Conservation (phyloP, 148 eudicot species). For the Amaranthus palmeri region DNA sequence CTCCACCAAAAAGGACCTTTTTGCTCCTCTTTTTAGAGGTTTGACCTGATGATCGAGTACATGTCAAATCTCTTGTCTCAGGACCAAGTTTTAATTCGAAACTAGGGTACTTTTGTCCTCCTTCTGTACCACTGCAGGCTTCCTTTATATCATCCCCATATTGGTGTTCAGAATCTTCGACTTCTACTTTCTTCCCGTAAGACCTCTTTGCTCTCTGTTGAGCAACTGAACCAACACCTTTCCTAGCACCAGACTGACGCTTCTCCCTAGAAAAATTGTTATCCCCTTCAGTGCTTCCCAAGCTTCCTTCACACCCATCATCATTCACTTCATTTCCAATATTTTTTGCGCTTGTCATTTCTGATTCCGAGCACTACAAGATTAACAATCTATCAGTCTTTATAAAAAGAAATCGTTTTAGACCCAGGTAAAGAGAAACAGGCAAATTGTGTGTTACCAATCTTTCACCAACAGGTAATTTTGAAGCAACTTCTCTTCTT, state of each 20-base stretch:
- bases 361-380: slow-evolving; percentile 48
- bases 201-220: slow-evolving; percentile 47
- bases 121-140: slow-evolving; percentile 95
- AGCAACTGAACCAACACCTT: slow-evolving; percentile 25
- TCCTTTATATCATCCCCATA: slow-evolving; percentile 78
- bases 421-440: not conserved
- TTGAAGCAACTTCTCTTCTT: slow-evolving; percentile 37
- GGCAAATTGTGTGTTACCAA: slow-evolving; percentile 34
- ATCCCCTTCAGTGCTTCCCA: slow-evolving; percentile 74
- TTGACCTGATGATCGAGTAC: slow-evolving; percentile 43
- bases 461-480: slow-evolving; percentile 56
- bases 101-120: slow-evolving; percentile 54
- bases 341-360: slow-evolving; percentile 51
- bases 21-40: slow-evolving; percentile 76
- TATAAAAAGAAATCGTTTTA: not conserved
- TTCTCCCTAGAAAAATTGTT: slow-evolving; percentile 46
- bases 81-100: slow-evolving; percentile 40
- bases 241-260: slow-evolving; percentile 31
- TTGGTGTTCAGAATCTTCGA: slow-evolving; percentile 37
- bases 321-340: slow-evolving; percentile 54
- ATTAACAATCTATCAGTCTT: slow-evolving; percentile 13
- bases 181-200: slow-evolving; percentile 46
- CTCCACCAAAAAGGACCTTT: slow-evolving; percentile 72
- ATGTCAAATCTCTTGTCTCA: slow-evolving; percentile 42
- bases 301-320: slow-evolving; percentile 67